Evolutionary conservation across 495 filamentous ascomycete genomes (phyloP), one percentile per base, ranked within the genome.

Genomic region (Rostrohypoxylon terebratum): DNA sequence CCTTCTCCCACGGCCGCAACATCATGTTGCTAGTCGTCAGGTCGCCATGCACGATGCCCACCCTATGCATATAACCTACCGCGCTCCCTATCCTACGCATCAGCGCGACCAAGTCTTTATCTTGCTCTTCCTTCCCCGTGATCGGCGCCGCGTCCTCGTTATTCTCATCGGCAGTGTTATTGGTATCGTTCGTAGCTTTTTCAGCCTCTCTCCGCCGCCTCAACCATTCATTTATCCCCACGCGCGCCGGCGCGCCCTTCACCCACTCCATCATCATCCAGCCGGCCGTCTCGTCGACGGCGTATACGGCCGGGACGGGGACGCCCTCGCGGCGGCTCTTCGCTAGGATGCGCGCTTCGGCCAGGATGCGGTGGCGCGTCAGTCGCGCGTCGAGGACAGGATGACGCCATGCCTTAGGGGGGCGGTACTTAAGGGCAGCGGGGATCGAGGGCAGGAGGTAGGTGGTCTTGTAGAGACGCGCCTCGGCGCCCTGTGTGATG

Each of bases 1-100:
- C 54, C 71, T 63, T 51, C 23, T 74, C 76, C 71, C 74, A 75
- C 34, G 83, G 83, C 61, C 90, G 78, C 53, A 99, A 79, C 89
- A 99, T 98, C 80, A 99, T 83, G 82, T 99, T 99, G 81, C 94
- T 98, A 64, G 95, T 99, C 66, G 96, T 99, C 83, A 99, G 81
- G 82, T 99, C 96, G 48, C 96, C 96, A 84, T 99, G 96, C 54
- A 96, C 88, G 47, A 98, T 89, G 14, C 96, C 95, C 18, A 87
- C 85, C 57, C 83, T 85, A 83, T 99, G 96, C 81, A 99, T 82
- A 45, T 77, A 84, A n/a, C 93, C 96, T 16, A 98, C 88, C 5
- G 88, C 89, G 13, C 75, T 64, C 0, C 94, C 96, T 65, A 98
- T 89, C 77, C 86, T 84, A 59, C 82, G 82, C 88, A 98, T 90